phyloP scores from a whole-genome alignment of 2,329 filamentous ascomycete genomes.

The Lizonia empirigonia region DNA sequence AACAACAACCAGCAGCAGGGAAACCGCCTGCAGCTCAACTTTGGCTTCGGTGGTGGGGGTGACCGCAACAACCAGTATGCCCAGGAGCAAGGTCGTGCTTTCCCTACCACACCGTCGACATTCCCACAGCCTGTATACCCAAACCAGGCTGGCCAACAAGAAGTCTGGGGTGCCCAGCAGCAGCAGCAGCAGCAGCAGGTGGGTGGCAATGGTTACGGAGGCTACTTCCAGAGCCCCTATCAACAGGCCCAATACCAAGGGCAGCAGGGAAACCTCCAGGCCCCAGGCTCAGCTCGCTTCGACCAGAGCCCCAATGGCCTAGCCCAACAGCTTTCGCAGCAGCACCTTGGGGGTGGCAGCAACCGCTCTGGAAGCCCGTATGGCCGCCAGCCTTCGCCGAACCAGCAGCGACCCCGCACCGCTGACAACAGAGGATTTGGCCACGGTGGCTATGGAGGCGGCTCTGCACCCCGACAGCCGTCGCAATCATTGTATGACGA shows the following conservation, averaged over 20 bases:
- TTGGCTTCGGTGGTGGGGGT: slow-evolving; percentile 51
- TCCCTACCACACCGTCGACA: slow-evolving; percentile 81
- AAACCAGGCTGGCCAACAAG: slow-evolving; percentile 64
- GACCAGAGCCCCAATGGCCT: slow-evolving; percentile 90
- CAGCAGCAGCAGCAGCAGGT: slow-evolving; percentile 51
- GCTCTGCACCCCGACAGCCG: slow-evolving; percentile 67
- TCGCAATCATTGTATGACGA: slow-evolving; percentile 61
- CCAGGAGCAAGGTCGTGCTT: slow-evolving; percentile 55
- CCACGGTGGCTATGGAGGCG: slow-evolving; percentile 70
- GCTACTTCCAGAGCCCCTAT: slow-evolving; percentile 59
- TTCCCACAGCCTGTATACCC: slow-evolving; percentile 89
- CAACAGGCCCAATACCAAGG: slow-evolving; percentile 55
- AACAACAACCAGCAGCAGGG: slow-evolving; percentile 47
- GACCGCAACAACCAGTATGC: slow-evolving; percentile 48
- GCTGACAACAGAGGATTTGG: slow-evolving; percentile 68
- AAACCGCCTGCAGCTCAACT: slow-evolving; percentile 59
- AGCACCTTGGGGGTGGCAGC: slow-evolving; percentile 75
- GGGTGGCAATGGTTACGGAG: slow-evolving; percentile 50
- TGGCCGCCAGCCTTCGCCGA: slow-evolving; percentile 69
- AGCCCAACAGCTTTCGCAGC: slow-evolving; percentile 94
- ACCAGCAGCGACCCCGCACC: slow-evolving; percentile 80
- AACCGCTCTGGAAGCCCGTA: slow-evolving; percentile 72
- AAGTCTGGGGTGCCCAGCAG: slow-evolving; percentile 61
- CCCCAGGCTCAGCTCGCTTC: slow-evolving; percentile 60
- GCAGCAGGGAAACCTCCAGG: slow-evolving; percentile 55